phyloP scores from a whole-genome alignment of 2,329 filamentous ascomycete genomes.

The Huntiella omanensis region DNA sequence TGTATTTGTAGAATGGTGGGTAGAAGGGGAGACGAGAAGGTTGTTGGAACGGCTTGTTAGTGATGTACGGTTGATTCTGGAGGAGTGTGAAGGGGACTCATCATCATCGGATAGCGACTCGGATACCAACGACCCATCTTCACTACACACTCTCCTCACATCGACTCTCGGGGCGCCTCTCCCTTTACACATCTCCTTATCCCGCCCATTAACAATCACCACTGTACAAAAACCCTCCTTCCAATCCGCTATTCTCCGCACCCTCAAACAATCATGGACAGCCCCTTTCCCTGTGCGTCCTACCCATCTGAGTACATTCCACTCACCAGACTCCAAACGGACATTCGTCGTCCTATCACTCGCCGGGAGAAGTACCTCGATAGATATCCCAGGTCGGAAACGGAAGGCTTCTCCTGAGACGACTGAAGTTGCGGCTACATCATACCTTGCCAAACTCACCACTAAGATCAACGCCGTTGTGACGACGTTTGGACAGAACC shows the following conservation, averaged over 20 bases:
- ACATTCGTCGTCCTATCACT: slow-evolving; percentile 65
- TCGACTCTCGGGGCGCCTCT: slow-evolving; percentile 61
- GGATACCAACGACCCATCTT: background rate
- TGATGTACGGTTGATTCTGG: slow-evolving; percentile 17
- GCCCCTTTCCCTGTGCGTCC: slow-evolving; percentile 23
- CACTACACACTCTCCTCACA: slow-evolving; percentile 49
- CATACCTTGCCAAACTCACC: too few relatives aligned
- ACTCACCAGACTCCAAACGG: slow-evolving; percentile 40
- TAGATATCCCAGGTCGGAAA: background rate
- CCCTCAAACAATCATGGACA: background rate
- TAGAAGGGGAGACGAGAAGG: slow-evolving; percentile 26
- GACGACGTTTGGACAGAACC: background rate
- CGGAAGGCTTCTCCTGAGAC: slow-evolving; percentile 17
- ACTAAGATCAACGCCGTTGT: slow-evolving; percentile 7
- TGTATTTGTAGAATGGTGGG: slow-evolving; percentile 71
- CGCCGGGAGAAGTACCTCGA: background rate
- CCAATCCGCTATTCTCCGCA: slow-evolving; percentile 22
- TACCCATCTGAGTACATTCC: slow-evolving; percentile 28
- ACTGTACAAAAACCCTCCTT: slow-evolving; percentile 58
- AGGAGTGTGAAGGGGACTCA: slow-evolving; percentile 15
- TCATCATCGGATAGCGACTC: background rate
- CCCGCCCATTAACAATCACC: slow-evolving; percentile 55
- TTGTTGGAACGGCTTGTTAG: slow-evolving; percentile 26
- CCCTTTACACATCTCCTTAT: slow-evolving; percentile 82
- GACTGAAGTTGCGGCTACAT: background rate